Evolutionary conservation across 768 basidiomycete species (phyloP).

Genomic region (Clathrus columnatus): DNA sequence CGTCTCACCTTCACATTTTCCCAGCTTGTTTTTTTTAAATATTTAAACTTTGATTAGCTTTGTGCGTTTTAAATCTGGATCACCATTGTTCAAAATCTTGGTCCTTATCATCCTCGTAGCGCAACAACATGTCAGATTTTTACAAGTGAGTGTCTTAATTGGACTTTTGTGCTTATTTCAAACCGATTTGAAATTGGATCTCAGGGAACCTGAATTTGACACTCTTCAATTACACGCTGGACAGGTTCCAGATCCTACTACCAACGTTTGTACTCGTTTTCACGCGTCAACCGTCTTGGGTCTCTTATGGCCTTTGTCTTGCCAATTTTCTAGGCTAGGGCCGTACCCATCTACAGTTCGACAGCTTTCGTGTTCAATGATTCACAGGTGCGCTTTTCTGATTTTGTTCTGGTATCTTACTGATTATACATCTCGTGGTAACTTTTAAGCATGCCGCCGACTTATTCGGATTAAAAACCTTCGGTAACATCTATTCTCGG

Average conservation of each 20-base stretch:
- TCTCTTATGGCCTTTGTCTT: not conserved
- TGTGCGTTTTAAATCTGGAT: too few species aligned
- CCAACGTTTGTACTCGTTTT: constrained; percentile 31
- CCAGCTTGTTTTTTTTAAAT: too few species aligned
- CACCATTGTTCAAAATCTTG: too few species aligned
- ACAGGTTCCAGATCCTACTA: constrained; percentile 51
- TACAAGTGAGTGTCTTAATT: constrained; percentile 4
- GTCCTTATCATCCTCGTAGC: too few species aligned
- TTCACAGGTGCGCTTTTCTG: constrained; percentile 38
- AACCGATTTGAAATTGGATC: not conserved
- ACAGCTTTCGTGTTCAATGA: constrained; percentile 70
- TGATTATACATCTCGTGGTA: too few species aligned
- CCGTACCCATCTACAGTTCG: constrained; percentile 68
- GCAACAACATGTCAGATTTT: not conserved
- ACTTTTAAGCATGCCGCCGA: constrained; percentile 61
- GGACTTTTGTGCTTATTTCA: too few species aligned
- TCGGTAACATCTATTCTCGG: constrained; percentile 55
- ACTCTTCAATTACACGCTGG: constrained; percentile 77
- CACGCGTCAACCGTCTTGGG: not conserved
- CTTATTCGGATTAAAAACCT: constrained; percentile 52
- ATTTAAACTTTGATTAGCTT: too few species aligned
- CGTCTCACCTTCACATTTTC: too few species aligned
- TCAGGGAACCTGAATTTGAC: constrained; percentile 60
- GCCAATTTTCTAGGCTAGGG: constrained; percentile 36
- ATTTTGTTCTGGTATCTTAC: too few species aligned